phyloP scores from a whole-genome alignment of 768 basidiomycete species.

The Neoboletus subvelutipes region DNA sequence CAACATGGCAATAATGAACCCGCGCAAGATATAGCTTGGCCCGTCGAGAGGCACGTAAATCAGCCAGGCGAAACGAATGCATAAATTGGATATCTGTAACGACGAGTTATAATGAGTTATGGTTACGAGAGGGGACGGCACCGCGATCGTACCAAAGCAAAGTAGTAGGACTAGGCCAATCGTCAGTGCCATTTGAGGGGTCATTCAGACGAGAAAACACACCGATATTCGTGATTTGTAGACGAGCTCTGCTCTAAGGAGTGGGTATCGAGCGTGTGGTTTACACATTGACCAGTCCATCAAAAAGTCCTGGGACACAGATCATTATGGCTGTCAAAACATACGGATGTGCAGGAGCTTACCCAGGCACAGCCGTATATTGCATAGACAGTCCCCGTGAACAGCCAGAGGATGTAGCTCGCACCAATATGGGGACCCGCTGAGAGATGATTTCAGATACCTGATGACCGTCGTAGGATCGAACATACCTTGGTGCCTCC shows the following conservation, averaged over 20 bases:
- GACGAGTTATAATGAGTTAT: not conserved
- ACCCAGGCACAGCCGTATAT: conserved; percentile 82
- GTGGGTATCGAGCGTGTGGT: conserved; percentile 48
- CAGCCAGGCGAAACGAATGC: conserved; percentile 82
- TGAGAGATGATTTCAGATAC: not conserved
- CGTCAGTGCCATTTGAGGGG: not conserved
- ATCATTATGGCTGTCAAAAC: not conserved
- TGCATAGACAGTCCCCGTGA: conserved; percentile 62
- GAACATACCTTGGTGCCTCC: conserved; percentile 62
- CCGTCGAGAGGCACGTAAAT: conserved; percentile 65
- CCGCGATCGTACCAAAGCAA: conserved; percentile 59
- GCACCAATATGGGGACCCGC: conserved; percentile 39
- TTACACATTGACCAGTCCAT: conserved; percentile 92
- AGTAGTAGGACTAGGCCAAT: conserved; percentile 61
- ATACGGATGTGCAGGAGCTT: conserved; percentile 18
- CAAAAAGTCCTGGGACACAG: conserved; percentile 63
- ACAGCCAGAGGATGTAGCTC: conserved; percentile 66
- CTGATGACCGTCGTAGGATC: not conserved
- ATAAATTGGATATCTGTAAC: conserved; percentile 61
- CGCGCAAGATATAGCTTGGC: conserved; percentile 50
- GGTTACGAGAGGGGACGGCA: no score
- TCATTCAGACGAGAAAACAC: conserved; percentile 11
- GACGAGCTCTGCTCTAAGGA: conserved; percentile 73
- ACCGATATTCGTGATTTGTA: conserved; percentile 67
- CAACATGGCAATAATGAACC: conserved; percentile 65